Percentiles rank a stretch among this genome's conserved stretches.
Conservation (phyloP, 2,329 filamentous ascomycete species). For the Paraconiothyrium sp. region DNA sequence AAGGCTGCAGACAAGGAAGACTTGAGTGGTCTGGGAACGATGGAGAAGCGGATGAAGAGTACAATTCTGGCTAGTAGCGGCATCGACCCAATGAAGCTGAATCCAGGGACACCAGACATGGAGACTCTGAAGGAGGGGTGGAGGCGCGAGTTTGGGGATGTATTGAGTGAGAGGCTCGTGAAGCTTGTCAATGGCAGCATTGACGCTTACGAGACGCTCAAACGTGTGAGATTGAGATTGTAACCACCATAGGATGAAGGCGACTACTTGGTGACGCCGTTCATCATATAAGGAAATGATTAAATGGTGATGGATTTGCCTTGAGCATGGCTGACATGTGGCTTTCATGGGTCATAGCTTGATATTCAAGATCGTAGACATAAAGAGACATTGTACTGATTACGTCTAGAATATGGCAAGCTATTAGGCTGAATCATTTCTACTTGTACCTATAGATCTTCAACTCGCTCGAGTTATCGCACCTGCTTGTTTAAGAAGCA, state of each 20-base stretch:
- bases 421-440: no score
- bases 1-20: constrained; percentile 20
- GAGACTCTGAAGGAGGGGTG: constrained; percentile 23
- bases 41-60: constrained; percentile 31
- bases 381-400: no score
- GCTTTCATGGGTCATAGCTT: no score
- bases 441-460: no score
- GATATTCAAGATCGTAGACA: no score
- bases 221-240: constrained; percentile 20
- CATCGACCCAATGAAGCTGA: constrained; percentile 25
- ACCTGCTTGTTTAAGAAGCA: no score
- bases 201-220: constrained; percentile 31
- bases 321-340: no score
- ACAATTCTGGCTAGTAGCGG: constrained; percentile 31
- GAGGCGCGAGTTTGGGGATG: constrained; percentile 31
- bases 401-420: no score
- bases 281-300: no score
- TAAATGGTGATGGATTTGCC: no score
- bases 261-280: not conserved
- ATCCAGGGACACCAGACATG: constrained; percentile 13
- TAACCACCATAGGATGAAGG: not conserved
- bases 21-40: not conserved
- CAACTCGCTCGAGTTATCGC: no score
- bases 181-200: constrained; percentile 21
- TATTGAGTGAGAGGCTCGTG: constrained; percentile 22